These are phyloP conservation scores for Diplocarpon rosae DNA, from an alignment of 2,329 filamentous ascomycete species.

Conservation along the genomic window DNA sequence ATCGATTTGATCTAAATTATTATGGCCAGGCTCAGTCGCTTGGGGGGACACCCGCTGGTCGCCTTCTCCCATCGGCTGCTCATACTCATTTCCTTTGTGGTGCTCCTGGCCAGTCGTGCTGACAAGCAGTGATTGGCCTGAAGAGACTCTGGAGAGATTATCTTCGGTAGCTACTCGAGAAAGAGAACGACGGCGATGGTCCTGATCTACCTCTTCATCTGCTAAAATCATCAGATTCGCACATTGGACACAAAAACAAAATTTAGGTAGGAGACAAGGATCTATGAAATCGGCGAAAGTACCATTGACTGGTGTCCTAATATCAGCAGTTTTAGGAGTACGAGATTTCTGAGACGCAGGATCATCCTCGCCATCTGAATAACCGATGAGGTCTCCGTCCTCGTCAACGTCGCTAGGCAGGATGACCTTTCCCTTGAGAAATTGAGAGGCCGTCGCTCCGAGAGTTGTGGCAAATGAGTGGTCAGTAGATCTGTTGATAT, in stretches of 20 bases:
- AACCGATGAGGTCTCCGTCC: constrained; percentile 37
- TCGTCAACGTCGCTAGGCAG: constrained; percentile 14
- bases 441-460: neutral
- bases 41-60: neutral
- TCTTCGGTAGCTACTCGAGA: constrained; percentile 1
- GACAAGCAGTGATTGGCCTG: neutral
- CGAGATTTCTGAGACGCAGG: constrained; percentile 5
- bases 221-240: constrained; percentile 16
- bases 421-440: neutral
- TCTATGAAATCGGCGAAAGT: constrained; percentile 18
- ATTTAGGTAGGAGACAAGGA: constrained; percentile 17
- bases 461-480: neutral
- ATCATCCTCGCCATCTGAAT: constrained; percentile 34
- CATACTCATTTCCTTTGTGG: constrained; percentile 31
- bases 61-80: constrained; percentile 9
- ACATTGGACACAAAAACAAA: constrained; percentile 23
- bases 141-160: neutral
- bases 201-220: constrained; percentile 18
- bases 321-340: constrained; percentile 6
- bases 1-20: neutral
- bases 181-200: constrained; percentile 17
- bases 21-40: neutral
- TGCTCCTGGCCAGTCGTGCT: no score
- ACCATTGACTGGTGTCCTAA: constrained; percentile 19
- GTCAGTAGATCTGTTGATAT: neutral